Percentiles rank a stretch among this genome's conserved stretches.
These are phyloP conservation scores for Penicillium nordicum DNA, from an alignment of 2,329 filamentous ascomycete genomes.

Conservation along the genomic window DNA sequence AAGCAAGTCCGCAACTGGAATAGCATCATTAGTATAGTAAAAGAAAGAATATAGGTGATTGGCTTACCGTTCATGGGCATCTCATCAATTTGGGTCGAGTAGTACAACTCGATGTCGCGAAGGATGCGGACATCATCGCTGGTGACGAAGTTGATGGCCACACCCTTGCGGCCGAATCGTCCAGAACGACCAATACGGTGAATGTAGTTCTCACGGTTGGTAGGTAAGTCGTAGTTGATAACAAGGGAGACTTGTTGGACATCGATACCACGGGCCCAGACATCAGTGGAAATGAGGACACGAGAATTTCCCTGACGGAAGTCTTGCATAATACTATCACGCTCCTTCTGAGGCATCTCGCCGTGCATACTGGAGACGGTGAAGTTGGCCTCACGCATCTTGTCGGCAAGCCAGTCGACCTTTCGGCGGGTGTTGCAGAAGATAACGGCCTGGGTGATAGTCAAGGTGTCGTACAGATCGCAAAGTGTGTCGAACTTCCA, in stretches of 20 bases:
- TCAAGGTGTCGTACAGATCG: conserved; percentile 98
- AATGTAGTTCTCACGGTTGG: conserved; percentile 99
- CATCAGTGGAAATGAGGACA: conserved; percentile 96
- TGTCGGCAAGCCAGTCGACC: conserved; percentile 99
- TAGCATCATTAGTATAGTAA: neutral
- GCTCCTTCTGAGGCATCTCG: conserved; percentile 97
- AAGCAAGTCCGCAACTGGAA: conserved; percentile 36
- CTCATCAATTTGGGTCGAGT: conserved; percentile 99
- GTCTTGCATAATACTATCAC: conserved; percentile 99
- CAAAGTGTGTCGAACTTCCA: conserved; percentile 99
- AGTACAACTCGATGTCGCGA: conserved; percentile 99
- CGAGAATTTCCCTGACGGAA: conserved; percentile 98
- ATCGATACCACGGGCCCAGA: conserved; percentile 98
- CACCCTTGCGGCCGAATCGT: conserved; percentile 99
- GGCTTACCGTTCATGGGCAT: conserved; percentile 93
- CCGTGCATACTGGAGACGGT: conserved; percentile 99
- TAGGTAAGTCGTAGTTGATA: conserved; percentile 99
- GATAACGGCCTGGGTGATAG: conserved; percentile 99
- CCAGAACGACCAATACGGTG: conserved; percentile 99
- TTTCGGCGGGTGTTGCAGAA: conserved; percentile 99
- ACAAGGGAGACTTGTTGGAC: conserved; percentile 99
- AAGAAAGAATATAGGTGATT: conserved; percentile 26
- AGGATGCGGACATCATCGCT: conserved; percentile 99
- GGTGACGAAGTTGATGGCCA: conserved; percentile 99
- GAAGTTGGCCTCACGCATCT: conserved; percentile 97